phyloP scores from a whole-genome alignment of 257 asterid genomes.

The Penstemon barbatus region DNA sequence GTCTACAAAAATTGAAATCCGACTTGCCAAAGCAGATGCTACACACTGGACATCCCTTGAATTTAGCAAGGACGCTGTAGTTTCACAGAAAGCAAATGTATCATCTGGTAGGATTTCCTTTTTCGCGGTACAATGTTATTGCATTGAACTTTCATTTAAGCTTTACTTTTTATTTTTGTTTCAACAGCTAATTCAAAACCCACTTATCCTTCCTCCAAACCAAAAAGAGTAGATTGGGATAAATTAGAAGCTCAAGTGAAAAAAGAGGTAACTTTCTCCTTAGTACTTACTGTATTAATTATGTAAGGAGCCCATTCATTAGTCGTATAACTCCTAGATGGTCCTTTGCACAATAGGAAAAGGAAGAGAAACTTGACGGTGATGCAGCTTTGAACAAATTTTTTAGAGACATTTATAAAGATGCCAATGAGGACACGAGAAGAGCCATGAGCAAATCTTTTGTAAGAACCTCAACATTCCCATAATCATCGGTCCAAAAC shows the following conservation, averaged over 20 bases:
- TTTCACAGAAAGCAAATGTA: constrained; percentile 45
- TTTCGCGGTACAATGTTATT: neutral
- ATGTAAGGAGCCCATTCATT: neutral
- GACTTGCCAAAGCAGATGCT: constrained; percentile 86
- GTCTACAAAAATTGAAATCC: constrained; percentile 85
- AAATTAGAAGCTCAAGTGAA: constrained; percentile 87
- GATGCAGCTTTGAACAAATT: constrained; percentile 97
- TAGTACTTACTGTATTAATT: too few relatives aligned
- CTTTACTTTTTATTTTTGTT: constrained; percentile 16
- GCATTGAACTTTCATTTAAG: constrained; percentile 14
- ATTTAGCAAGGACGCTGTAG: constrained; percentile 44
- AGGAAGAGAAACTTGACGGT: constrained; percentile 94
- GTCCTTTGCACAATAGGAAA: constrained; percentile 54
- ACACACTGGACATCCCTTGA: constrained; percentile 82
- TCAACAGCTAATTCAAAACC: constrained; percentile 58
- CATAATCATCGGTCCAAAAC: too few relatives aligned
- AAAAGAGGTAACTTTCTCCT: constrained; percentile 55
- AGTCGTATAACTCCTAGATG: constrained; percentile 1
- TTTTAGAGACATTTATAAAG: constrained; percentile 77
- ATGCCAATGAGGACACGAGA: constrained; percentile 94
- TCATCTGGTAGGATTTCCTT: constrained; percentile 46
- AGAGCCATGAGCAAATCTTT: constrained; percentile 99
- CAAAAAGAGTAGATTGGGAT: constrained; percentile 79
- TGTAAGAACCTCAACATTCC: constrained; percentile 46
- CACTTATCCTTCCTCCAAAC: constrained; percentile 82